These are phyloP conservation scores for Aureobasidium lini DNA, from an alignment of 2,329 filamentous ascomycete genomes.

Conservation along the genomic window DNA sequence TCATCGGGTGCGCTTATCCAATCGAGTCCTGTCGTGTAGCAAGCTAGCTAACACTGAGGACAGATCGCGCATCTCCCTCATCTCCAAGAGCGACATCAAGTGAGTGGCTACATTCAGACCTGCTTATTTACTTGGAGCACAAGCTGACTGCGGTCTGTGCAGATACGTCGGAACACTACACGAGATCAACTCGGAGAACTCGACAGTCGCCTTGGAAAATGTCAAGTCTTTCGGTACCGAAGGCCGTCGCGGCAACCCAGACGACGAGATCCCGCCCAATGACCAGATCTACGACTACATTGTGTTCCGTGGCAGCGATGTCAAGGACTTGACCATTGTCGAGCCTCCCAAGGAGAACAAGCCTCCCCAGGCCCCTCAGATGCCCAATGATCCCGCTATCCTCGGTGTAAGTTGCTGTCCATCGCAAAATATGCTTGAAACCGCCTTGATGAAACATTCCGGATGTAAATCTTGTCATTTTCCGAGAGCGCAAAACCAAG, in stretches of 20 bases:
- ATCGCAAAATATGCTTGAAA: slow-evolving; percentile 27
- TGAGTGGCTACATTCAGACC: slow-evolving; percentile 40
- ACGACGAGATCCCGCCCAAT: slow-evolving; percentile 75
- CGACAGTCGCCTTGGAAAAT: slow-evolving; percentile 94
- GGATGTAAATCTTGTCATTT: slow-evolving; percentile 86
- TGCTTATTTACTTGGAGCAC: background rate
- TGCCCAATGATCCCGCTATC: slow-evolving; percentile 93
- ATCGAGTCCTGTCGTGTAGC: slow-evolving; percentile 37
- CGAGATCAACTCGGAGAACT: slow-evolving; percentile 96
- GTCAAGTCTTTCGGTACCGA: slow-evolving; percentile 92
- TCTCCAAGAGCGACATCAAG: slow-evolving; percentile 97
- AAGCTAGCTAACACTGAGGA: slow-evolving; percentile 12
- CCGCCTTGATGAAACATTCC: slow-evolving; percentile 81
- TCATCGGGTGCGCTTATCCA: slow-evolving; percentile 46
- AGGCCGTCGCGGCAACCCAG: slow-evolving; percentile 69
- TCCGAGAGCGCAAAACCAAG: slow-evolving; percentile 93
- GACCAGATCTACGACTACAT: slow-evolving; percentile 97
- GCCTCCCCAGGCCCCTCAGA: slow-evolving; percentile 61
- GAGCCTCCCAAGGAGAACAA: slow-evolving; percentile 66
- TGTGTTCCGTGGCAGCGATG: slow-evolving; percentile 94
- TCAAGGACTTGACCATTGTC: slow-evolving; percentile 94
- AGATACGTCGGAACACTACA: slow-evolving; percentile 95
- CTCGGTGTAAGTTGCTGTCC: slow-evolving; percentile 70
- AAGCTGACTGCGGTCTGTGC: slow-evolving; percentile 15
- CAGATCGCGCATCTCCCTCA: slow-evolving; percentile 88